Percentiles rank a stretch among this genome's conserved stretches.
Conservation (phyloP, 495 filamentous ascomycete genomes). For the Oidiodendron maius region DNA sequence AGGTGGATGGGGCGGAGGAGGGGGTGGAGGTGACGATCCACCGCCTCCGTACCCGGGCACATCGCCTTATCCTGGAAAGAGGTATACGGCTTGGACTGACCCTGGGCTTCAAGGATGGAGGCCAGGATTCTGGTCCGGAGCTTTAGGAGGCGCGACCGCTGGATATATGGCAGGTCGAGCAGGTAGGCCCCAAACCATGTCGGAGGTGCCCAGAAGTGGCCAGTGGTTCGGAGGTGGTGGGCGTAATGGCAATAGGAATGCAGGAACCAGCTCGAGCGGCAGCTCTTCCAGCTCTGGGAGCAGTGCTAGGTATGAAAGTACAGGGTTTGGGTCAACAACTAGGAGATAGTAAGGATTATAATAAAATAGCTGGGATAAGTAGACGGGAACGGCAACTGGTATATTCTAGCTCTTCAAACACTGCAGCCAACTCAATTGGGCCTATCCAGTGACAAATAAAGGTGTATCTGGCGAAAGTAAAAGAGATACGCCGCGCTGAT, state of each 20-base stretch:
- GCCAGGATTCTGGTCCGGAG: conserved; percentile 86
- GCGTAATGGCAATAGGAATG: conserved; percentile 40
- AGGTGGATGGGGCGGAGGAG: conserved; percentile 9
- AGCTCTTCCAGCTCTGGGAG: conserved; percentile 24
- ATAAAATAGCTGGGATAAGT: conserved; percentile 88
- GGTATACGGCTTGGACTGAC: conserved; percentile 21
- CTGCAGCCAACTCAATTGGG: conserved; percentile 9
- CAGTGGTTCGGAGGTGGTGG: conserved; percentile 26
- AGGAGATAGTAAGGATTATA: conserved; percentile 68
- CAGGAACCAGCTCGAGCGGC: conserved; percentile 30
- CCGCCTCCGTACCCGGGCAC: conserved; percentile 45
- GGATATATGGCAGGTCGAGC: conserved; percentile 59
- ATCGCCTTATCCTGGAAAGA: conserved; percentile 46
- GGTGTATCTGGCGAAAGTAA: conserved; percentile 5
- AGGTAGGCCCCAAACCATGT: too few species aligned
- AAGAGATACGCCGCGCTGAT: conserved; percentile 1
- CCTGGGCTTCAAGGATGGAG: conserved; percentile 49
- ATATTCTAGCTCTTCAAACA: conserved; percentile 14
- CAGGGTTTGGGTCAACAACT: conserved; percentile 85
- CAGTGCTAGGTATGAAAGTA: conserved; percentile 60
- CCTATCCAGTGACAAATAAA: background rate
- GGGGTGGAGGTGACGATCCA: conserved; percentile 40
- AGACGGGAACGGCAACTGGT: conserved; percentile 53
- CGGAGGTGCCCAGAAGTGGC: conserved; percentile 25
- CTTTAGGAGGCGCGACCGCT: conserved; percentile 63